These are phyloP conservation scores for Bipolaris sorokiniana DNA, from an alignment of 2,329 filamentous ascomycete genomes.

Conservation along the genomic window DNA sequence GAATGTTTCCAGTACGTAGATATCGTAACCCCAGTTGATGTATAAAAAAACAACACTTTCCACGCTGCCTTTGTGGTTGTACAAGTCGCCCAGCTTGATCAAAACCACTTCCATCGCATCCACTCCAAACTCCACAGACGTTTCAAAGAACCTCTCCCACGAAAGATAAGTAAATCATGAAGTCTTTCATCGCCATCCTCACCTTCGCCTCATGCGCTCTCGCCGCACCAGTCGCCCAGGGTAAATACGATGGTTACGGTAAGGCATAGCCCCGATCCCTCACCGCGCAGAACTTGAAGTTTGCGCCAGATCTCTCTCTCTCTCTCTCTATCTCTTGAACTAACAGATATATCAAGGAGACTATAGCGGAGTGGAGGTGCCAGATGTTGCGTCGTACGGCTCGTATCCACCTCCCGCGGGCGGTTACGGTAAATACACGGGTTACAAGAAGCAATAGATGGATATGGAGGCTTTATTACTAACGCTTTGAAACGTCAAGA, in stretches of 20 bases:
- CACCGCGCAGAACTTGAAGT: not conserved
- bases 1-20: not conserved
- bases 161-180: too few species aligned
- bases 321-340: not conserved
- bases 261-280: not conserved
- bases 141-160: not conserved
- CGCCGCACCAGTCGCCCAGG: slow-evolving; percentile 28
- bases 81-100: not conserved
- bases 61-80: not conserved
- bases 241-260: slow-evolving; percentile 24
- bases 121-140: not conserved
- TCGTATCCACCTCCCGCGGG: not conserved
- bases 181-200: slow-evolving; percentile 27
- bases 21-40: not conserved
- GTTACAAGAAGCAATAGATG: not conserved
- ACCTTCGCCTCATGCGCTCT: slow-evolving; percentile 28
- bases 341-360: not conserved
- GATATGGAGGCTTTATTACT: too few species aligned
- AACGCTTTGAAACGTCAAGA: too few species aligned
- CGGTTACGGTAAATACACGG: not conserved
- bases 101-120: not conserved
- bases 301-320: too few species aligned
- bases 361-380: not conserved
- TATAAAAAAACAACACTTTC: not conserved
- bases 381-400: too few species aligned